Conservation (phyloP, 2,329 filamentous ascomycete genomes). For the Cladophialophora exuberans region DNA sequence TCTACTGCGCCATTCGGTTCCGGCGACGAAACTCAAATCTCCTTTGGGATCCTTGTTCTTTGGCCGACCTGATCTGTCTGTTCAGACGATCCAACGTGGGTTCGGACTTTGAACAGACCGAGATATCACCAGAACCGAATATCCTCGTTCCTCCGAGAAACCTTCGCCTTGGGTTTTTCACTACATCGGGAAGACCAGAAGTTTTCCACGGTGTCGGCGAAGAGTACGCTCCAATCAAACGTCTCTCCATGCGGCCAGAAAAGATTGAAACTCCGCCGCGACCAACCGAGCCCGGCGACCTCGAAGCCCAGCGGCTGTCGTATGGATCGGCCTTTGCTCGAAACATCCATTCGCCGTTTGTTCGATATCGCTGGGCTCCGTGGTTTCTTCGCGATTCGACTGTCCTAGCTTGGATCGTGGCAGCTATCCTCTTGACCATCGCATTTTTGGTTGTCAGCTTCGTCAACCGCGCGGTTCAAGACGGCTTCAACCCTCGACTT, state of each 20-base stretch:
- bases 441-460: slow-evolving; percentile 80
- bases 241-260: slow-evolving; percentile 48
- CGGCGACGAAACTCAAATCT: slow-evolving; percentile 70
- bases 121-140: slow-evolving; percentile 56
- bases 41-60: slow-evolving; percentile 79
- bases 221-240: slow-evolving; percentile 55
- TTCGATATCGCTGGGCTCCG: slow-evolving; percentile 71
- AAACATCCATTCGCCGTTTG: slow-evolving; percentile 54
- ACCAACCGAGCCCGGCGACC: slow-evolving; percentile 39
- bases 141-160: slow-evolving; percentile 58
- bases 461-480: slow-evolving; percentile 65
- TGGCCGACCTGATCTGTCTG: slow-evolving; percentile 79
- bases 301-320: slow-evolving; percentile 41
- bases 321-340: slow-evolving; percentile 52
- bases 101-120: slow-evolving; percentile 70
- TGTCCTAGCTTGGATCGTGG: slow-evolving; percentile 68
- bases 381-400: slow-evolving; percentile 73
- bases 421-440: slow-evolving; percentile 63
- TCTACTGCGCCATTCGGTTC: slow-evolving; percentile 68
- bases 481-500: slow-evolving; percentile 73
- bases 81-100: slow-evolving; percentile 80
- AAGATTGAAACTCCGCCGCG: slow-evolving; percentile 4
- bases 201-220: slow-evolving; percentile 83
- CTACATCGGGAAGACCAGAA: slow-evolving; percentile 65
- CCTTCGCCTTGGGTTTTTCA: slow-evolving; percentile 86